phyloP scores from a whole-genome alignment of 768 basidiomycete genomes.

The Mycena alexandri region DNA sequence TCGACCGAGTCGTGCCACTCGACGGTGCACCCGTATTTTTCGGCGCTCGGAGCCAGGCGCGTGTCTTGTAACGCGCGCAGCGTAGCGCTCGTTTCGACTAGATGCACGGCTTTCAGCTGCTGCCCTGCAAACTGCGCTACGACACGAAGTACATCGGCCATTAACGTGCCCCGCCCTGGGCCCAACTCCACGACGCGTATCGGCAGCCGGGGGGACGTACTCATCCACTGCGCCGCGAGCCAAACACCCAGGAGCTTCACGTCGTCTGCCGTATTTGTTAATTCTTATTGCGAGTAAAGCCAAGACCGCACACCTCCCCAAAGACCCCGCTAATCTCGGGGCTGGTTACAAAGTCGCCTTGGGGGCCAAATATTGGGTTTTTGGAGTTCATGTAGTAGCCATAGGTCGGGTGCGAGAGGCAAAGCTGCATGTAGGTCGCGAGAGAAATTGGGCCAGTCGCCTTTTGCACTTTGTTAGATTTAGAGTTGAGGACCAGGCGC shows the following conservation, averaged over 20 bases:
- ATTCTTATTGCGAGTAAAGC: no score
- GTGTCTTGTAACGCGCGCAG: conserved; percentile 74
- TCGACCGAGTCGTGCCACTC: conserved; percentile 83
- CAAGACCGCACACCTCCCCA: conserved; percentile 80
- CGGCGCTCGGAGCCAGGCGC: conserved; percentile 55
- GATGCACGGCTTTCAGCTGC: conserved; percentile 67
- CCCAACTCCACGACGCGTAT: conserved; percentile 92
- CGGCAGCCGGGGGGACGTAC: conserved; percentile 53
- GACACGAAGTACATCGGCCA: conserved; percentile 88
- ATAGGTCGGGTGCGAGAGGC: conserved; percentile 87
- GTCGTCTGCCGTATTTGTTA: conserved; percentile 48
- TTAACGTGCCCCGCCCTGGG: conserved; percentile 92
- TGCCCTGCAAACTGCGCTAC: conserved; percentile 59
- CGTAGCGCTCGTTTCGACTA: conserved; percentile 84
- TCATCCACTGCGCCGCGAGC: conserved; percentile 83
- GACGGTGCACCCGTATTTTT: conserved; percentile 54
- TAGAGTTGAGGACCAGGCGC: neutral
- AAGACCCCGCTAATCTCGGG: conserved; percentile 98
- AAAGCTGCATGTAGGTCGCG: conserved; percentile 92
- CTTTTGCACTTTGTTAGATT: conserved; percentile 55
- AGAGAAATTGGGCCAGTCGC: conserved; percentile 91
- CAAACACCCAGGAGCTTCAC: conserved; percentile 87
- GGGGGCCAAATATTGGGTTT: conserved; percentile 83
- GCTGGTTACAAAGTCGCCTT: conserved; percentile 95
- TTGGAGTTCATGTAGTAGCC: conserved; percentile 91